Evolutionary conservation across 805 yeast species (phyloP).

Genomic region (Yarrowia yakushimensis): DNA sequence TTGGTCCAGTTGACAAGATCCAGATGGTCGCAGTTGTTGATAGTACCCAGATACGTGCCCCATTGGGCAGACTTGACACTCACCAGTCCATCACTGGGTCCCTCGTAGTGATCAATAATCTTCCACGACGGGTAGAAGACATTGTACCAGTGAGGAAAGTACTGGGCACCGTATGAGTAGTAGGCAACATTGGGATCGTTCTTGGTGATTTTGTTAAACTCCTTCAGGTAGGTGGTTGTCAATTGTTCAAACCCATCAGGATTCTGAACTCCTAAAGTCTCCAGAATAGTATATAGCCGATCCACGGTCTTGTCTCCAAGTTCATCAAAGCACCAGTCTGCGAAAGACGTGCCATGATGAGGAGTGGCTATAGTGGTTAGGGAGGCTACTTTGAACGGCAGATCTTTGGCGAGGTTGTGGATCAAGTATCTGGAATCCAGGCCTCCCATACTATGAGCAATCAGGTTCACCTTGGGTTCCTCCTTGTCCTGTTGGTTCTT

Average conservation of each 20-base stretch:
- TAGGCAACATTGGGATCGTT: slow-evolving; percentile 65
- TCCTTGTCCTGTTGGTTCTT: slow-evolving; percentile 1
- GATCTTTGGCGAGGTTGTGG: slow-evolving; percentile 45
- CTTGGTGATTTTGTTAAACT: slow-evolving; percentile 51
- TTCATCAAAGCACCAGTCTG: slow-evolving; percentile 48
- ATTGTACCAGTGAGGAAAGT: slow-evolving; percentile 58
- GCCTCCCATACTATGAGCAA: slow-evolving; percentile 96
- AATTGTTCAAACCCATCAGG: slow-evolving; percentile 55
- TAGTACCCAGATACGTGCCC: slow-evolving; percentile 80
- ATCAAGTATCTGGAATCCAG: slow-evolving; percentile 77
- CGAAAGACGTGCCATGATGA: slow-evolving; percentile 80
- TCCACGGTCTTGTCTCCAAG: slow-evolving; percentile 15
- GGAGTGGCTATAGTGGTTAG: slow-evolving; percentile 87
- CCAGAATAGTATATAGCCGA: slow-evolving; percentile 27
- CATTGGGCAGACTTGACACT: slow-evolving; percentile 73
- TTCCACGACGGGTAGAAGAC: slow-evolving; percentile 63
- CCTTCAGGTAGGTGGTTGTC: slow-evolving; percentile 47
- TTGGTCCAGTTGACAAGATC: slow-evolving; percentile 72
- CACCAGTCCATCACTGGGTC: slow-evolving; percentile 83
- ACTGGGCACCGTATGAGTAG: slow-evolving; percentile 79
- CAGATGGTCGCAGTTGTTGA: slow-evolving; percentile 75
- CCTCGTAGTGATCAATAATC: slow-evolving; percentile 48
- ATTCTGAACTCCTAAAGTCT: slow-evolving; percentile 32
- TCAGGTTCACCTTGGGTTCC: slow-evolving; percentile 54
- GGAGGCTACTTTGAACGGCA: slow-evolving; percentile 59